phyloP scores from a whole-genome alignment of 2,329 filamentous ascomycete species.

The Huntiella abstrusa region DNA sequence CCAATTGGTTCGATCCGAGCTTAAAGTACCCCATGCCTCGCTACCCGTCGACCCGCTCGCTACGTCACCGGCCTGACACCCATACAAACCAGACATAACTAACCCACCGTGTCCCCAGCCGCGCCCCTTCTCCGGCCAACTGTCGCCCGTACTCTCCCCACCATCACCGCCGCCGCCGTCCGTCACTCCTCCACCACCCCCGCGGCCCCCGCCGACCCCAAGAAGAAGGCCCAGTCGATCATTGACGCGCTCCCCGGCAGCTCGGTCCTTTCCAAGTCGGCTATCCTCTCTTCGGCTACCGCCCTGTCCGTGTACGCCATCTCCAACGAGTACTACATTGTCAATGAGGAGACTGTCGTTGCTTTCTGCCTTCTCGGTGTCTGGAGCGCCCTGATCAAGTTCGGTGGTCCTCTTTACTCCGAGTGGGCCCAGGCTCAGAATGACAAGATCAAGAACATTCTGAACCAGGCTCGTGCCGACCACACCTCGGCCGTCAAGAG shows the following conservation, averaged over 20 bases:
- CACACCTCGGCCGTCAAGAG: slow-evolving; percentile 91
- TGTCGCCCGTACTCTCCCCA: slow-evolving; percentile 55
- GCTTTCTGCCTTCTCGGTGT: slow-evolving; percentile 83
- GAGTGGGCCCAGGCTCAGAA: slow-evolving; percentile 82
- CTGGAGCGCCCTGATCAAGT: slow-evolving; percentile 84
- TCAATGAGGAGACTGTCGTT: slow-evolving; percentile 97
- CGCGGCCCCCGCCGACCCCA: slow-evolving; percentile 67
- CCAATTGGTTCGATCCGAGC: slow-evolving; percentile 1
- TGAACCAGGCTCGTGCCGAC: slow-evolving; percentile 84
- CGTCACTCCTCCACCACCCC: slow-evolving; percentile 41
- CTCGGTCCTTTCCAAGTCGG: slow-evolving; percentile 85
- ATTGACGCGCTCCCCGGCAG: slow-evolving; percentile 84
- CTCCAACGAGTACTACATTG: slow-evolving; percentile 98
- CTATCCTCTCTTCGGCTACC: slow-evolving; percentile 83
- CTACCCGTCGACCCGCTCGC: background rate
- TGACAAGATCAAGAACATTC: slow-evolving; percentile 82
- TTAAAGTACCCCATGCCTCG: background rate
- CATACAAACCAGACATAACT: background rate
- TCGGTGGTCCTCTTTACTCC: slow-evolving; percentile 77
- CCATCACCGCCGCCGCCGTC: slow-evolving; percentile 48
- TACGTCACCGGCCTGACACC: background rate
- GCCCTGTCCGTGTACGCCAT: slow-evolving; percentile 86
- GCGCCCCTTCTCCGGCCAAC: slow-evolving; percentile 77
- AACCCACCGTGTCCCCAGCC: slow-evolving; percentile 31
- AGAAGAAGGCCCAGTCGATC: slow-evolving; percentile 93